Evolutionary conservation across 148 eudicot species (phyloP).

Genomic region (Chenopodium berlandieri): DNA sequence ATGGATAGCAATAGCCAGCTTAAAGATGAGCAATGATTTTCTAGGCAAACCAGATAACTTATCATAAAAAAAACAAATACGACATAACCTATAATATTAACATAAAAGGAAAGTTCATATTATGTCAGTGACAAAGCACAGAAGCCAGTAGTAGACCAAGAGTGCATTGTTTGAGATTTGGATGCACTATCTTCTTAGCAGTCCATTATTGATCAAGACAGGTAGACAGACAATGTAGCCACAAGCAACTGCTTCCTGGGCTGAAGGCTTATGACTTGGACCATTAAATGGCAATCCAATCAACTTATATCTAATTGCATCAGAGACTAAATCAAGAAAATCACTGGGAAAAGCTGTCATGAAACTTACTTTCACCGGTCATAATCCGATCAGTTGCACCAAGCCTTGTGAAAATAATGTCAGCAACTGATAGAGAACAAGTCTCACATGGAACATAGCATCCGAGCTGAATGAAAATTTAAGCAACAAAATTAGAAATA

Average conservation of each 20-base stretch:
- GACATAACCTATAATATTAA: not conserved
- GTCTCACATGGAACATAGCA: constrained; percentile 87
- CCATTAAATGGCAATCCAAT: not conserved
- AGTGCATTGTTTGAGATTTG: too few species aligned
- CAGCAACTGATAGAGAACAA: constrained; percentile 75
- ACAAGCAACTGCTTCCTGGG: not conserved
- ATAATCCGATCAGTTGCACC: constrained; percentile 97
- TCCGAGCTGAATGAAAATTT: constrained; percentile 63
- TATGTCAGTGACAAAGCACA: not conserved
- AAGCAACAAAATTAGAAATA: constrained; percentile 6
- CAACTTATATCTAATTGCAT: constrained; percentile 1
- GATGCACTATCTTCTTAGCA: too few species aligned
- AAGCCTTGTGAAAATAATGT: constrained; percentile 93
- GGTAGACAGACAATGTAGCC: too few species aligned
- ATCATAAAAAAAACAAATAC: not conserved
- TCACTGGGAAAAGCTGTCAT: constrained; percentile 8
- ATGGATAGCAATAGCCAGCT: not conserved
- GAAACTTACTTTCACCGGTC: constrained; percentile 93
- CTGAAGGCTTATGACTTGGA: not conserved
- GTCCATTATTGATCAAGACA: too few species aligned
- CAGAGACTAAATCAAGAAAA: not conserved
- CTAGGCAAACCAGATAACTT: not conserved
- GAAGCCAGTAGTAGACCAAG: too few species aligned
- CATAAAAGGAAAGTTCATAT: not conserved
- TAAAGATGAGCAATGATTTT: not conserved